These are phyloP conservation scores for Areca catechu DNA, from an alignment of 176 grass and related monocot species.

Conservation along the genomic window DNA sequence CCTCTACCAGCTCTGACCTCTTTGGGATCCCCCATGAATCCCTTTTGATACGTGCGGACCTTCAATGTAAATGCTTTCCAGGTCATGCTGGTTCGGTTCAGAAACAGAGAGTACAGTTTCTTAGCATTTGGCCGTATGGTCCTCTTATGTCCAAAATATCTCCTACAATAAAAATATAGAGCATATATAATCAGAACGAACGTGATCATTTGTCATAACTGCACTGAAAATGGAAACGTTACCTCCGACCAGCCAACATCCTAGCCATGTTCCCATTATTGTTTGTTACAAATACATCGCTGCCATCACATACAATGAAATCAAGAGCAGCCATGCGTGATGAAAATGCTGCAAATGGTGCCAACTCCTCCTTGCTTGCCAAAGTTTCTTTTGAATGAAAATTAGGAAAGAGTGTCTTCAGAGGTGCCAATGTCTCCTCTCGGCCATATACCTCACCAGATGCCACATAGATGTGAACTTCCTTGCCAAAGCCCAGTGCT, in stretches of 20 bases:
- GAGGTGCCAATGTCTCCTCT: constrained; percentile 41
- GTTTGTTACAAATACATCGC: constrained; percentile 79
- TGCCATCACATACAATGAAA: constrained; percentile 72
- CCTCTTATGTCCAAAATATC: constrained; percentile 70
- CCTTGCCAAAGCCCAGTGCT: constrained; percentile 42
- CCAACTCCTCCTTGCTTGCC: constrained; percentile 52
- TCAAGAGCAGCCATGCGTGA: constrained; percentile 76
- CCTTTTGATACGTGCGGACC: constrained; percentile 39
- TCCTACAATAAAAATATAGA: constrained; percentile 24
- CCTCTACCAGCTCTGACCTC: constrained; percentile 59
- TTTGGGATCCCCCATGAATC: constrained; percentile 69
- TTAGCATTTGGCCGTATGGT: constrained; percentile 62
- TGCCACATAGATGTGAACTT: constrained; percentile 70
- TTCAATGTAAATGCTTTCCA: constrained; percentile 53
- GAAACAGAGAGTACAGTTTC: constrained; percentile 44
- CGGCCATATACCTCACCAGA: constrained; percentile 78
- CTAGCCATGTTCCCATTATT: constrained; percentile 86
- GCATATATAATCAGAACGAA: too few species aligned
- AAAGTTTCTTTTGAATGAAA: constrained; percentile 70
- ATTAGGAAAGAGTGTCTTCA: constrained; percentile 64
- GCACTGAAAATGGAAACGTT: constrained; percentile 4
- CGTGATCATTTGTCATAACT: too few species aligned
- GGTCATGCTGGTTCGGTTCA: constrained; percentile 51
- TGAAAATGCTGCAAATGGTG: constrained; percentile 47
- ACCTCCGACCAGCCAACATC: constrained; percentile 74